Base-by-base conservation (phyloP, 202 grass and related monocot species). In the Alloteropsis angusta region DNA sequence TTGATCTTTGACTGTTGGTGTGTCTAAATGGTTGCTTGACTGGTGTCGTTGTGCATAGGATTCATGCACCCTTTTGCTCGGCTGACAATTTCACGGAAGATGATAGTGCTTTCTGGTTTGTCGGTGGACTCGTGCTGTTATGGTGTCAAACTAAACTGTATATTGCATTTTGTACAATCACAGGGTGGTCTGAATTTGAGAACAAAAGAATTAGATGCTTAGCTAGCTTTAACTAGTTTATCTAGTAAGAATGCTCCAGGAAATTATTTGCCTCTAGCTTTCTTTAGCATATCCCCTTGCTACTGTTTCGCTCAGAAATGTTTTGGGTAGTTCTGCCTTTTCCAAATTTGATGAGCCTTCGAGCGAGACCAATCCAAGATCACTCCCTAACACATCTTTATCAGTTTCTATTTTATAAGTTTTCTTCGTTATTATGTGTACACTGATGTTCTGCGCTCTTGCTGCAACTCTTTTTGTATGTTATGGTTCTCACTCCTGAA, bases 251-350 rank as follows among this genome's bases (percentile, higher is more conserved):
- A 76, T 79, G 69, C 63, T 80, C 7, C 13, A 0, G 46, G 63
- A 65, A 4, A 52, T 50, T 52, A 36, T 47, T 80, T 13, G 54
- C 41, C 15, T 75, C 9, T 75, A 49, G 47, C n/a, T 16, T 16
- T 38, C 45, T 88, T 76, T 37, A n/a, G 55, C 45, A 76, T 75
- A 38, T 58, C n/a, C 26, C 52, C n/a, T 38, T 56, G 36, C 45
- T 54, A 71, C 7, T 34, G 43, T 70, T 17, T n/a, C n/a, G 44
- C 46, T 70, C 9, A 70, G 56, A 30, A 47, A 39, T 65, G 13
- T 17, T 58, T 44, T 72, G 34, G 34, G n/a, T 53, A 53, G 2
- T 43, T 61, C 18, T 21, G 10, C 13, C 18, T 18, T 39, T n/a
- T 57, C 18, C 18, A 70, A 43, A 10, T 62, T 53, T 56, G 57